A percentile compares a stretch with the other conserved stretches of the same genome.
These are phyloP conservation scores for Crithidia sp. DNA, from an alignment of 208 protist genomes.

Conservation along the genomic window DNA sequence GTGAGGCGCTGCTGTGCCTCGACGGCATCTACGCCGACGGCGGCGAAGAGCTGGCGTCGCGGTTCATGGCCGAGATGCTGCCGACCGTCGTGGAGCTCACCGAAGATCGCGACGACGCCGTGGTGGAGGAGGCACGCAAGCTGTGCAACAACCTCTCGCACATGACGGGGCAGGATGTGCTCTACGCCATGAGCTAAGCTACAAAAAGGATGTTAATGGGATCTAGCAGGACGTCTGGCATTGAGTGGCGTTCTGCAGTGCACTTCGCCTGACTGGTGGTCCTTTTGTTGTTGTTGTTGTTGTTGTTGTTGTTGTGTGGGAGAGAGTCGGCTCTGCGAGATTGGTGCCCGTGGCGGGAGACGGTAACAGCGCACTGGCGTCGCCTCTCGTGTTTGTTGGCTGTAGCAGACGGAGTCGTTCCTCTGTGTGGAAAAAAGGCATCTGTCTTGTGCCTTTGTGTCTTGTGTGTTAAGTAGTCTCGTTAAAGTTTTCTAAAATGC, in stretches of 20 bases:
- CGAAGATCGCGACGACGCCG: constrained; percentile 79
- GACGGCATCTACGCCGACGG: constrained; percentile 89
- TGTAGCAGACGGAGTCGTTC: too few species aligned
- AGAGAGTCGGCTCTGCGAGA: too few species aligned
- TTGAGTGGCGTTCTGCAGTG: too few species aligned
- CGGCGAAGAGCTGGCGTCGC: constrained; percentile 88
- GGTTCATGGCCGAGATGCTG: constrained; percentile 90
- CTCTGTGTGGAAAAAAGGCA: too few species aligned
- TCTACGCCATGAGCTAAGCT: constrained; percentile 80
- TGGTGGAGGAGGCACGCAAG: constrained; percentile 82
- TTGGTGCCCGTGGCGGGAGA: too few species aligned
- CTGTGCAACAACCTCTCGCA: constrained; percentile 85
- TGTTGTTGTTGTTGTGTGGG: not conserved
- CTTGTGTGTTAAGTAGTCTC: too few species aligned
- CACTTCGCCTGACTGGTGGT: too few species aligned
- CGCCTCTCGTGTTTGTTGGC: too few species aligned
- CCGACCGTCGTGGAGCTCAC: constrained; percentile 90
- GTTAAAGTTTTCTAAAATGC: too few species aligned
- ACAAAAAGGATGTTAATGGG: not conserved
- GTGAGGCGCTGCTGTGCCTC: constrained; percentile 65
- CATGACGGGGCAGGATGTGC: constrained; percentile 86
- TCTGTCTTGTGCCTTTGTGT: too few species aligned
- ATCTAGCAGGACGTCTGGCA: not conserved
- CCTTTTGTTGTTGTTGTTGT: not conserved
- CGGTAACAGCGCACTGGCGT: too few species aligned